A percentile compares a stretch with the other conserved stretches of the same genome.
Conservation (phyloP, 2,329 filamentous ascomycete genomes). For the Aspergillus sp. region DNA sequence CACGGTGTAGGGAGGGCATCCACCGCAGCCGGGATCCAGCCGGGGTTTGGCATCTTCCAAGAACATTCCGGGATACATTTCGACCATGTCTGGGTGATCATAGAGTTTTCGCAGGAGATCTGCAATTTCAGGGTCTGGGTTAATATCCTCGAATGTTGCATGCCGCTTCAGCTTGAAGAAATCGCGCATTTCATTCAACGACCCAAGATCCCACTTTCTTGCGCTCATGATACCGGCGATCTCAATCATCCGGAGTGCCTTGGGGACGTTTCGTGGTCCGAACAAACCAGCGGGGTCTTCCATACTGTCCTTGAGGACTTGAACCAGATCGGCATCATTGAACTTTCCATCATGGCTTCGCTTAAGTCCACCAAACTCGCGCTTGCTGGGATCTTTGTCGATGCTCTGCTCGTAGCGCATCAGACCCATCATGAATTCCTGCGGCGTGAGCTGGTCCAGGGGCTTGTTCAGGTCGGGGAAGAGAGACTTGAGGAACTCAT, state of each 20-base stretch:
- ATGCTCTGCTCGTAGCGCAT: constrained; percentile 56
- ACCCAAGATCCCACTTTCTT: constrained; percentile 59
- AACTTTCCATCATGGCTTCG: constrained; percentile 62
- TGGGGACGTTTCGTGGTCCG: constrained; percentile 68
- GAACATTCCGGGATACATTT: constrained; percentile 67
- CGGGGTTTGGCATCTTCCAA: constrained; percentile 38
- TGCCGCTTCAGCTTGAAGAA: constrained; percentile 61
- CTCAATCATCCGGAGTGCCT: constrained; percentile 70
- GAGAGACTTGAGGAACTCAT: constrained; percentile 47
- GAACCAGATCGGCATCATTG: constrained; percentile 66
- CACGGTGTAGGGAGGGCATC: constrained; percentile 39
- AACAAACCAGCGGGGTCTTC: constrained; percentile 58
- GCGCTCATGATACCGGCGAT: constrained; percentile 76
- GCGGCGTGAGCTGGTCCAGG: constrained; percentile 14
- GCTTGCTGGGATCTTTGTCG: constrained; percentile 59
- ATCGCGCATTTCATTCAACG: constrained; percentile 56
- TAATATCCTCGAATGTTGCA: constrained; percentile 58
- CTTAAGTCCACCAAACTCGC: constrained; percentile 60
- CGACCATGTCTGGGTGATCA: constrained; percentile 63
- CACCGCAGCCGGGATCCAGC: constrained; percentile 34
- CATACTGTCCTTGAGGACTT: constrained; percentile 61
- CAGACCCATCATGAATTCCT: constrained; percentile 47
- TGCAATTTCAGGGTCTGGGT: constrained; percentile 55
- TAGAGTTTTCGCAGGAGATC: constrained; percentile 58
- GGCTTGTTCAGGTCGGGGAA: constrained; percentile 11